Base-by-base conservation (phyloP, 148 eudicot genomes). In the Cornus florida region DNA sequence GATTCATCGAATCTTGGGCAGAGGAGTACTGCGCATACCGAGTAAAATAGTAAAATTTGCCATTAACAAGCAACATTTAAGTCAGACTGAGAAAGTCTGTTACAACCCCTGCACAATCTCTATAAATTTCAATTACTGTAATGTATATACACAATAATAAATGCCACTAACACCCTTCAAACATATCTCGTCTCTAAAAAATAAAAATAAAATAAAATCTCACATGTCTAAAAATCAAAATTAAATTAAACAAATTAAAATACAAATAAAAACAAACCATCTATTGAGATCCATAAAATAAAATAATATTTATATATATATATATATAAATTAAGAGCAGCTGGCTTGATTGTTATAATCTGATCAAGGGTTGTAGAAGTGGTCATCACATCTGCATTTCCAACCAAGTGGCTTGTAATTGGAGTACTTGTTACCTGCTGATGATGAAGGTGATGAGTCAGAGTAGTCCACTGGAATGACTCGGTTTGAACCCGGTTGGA, bases 381-480 rank as follows among this genome's bases (percentile, higher is more conserved):
- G 92, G 75, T 83, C 82, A 71, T 73, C 84, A 70, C 98, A 95
- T 65, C 86, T 82, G 83, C 98, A 95, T 73, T 89, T 95, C 98
- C 98, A 95, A 41, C 91, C 94, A 80, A 95, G 88, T n/a, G 97
- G 96, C 90, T 95, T 95, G 89, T 94, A 94, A 84, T 94, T 91
- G 50, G 98, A 84, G 90, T 94, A 90, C 91, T 82, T 87, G 77
- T 81, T 85, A 32, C 82, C 84, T 33, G 85, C 28, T 33, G 85
- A 22, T 39, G 80, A 64, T 12, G 82, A 59, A 59, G 88, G 76
- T 16, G 78, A 57, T 6, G 83, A 66, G 31, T 81, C 69, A 17
- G 60, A 80, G 53, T 73, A 80, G 35, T 75, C 78, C 77, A 48
- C 31, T 24, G 74, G 39, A 24, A 46, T 41, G 33, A n/a, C 78